Conservation (phyloP, 2,329 filamentous ascomycete species). For the Didymella arachidicola region DNA sequence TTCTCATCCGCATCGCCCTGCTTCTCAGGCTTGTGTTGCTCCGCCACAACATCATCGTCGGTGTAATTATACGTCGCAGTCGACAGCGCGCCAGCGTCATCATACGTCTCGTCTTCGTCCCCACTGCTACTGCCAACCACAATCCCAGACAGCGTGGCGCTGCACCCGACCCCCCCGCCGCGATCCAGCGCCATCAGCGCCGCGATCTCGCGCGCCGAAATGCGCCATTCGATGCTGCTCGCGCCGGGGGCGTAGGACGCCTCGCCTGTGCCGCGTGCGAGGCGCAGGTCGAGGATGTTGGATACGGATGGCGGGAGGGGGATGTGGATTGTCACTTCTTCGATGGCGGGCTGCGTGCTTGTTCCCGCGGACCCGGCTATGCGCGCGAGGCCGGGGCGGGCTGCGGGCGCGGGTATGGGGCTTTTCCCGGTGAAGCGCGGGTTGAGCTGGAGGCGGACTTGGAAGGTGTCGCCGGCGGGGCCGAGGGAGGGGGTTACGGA, state of each 20-base stretch:
- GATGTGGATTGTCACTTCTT: constrained; percentile 79
- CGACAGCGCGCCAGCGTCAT: constrained; percentile 47
- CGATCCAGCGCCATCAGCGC: constrained; percentile 47
- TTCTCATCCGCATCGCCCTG: constrained; percentile 52
- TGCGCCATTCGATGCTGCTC: constrained; percentile 79
- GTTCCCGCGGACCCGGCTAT: constrained; percentile 32
- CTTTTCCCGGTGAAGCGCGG: constrained; percentile 55
- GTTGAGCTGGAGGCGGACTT: constrained; percentile 78
- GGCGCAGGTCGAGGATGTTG: constrained; percentile 81
- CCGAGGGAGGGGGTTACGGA: constrained; percentile 85
- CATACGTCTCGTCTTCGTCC: constrained; percentile 54
- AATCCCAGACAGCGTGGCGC: constrained; percentile 79
- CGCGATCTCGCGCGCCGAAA: constrained; percentile 78
- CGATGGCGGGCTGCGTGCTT: constrained; percentile 59
- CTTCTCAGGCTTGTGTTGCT: neutral
- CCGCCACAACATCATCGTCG: constrained; percentile 29
- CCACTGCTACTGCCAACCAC: constrained; percentile 70
- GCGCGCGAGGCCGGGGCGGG: constrained; percentile 29
- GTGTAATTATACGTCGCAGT: constrained; percentile 44
- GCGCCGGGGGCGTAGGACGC: constrained; percentile 80
- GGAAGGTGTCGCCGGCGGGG: constrained; percentile 79
- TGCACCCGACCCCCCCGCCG: constrained; percentile 64
- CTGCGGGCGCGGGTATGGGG: constrained; percentile 51
- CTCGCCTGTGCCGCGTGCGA: constrained; percentile 80
- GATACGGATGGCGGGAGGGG: constrained; percentile 81